These are phyloP conservation scores for Butyriboletus appendiculatus DNA, from an alignment of 1,284 basidiomycete genomes.

Conservation along the genomic window DNA sequence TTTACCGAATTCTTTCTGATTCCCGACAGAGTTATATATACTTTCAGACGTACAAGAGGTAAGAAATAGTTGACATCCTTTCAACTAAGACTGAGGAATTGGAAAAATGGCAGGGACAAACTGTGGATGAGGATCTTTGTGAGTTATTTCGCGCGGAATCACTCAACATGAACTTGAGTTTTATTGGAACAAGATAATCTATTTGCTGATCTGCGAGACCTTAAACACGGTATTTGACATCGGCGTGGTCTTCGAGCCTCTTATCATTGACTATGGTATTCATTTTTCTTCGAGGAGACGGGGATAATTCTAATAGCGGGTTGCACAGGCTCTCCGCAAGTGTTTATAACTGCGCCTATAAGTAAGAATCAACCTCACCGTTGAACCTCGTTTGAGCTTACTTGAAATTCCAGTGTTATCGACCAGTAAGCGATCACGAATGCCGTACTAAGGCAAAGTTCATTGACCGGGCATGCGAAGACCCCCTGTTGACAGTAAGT, in stretches of 20 bases:
- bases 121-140: conserved; percentile 44
- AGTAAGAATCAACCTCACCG: conserved; percentile 6
- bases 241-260: conserved; percentile 47
- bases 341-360: conserved; percentile 2
- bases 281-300: background rate
- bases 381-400: background rate
- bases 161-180: background rate
- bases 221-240: conserved; percentile 45
- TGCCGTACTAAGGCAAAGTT: background rate
- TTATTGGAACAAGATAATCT: conserved; percentile 35
- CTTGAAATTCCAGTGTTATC: conserved; percentile 31
- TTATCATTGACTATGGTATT: conserved; percentile 42
- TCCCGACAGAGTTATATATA: conserved; percentile 34
- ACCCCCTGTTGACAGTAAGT: conserved; percentile 22
- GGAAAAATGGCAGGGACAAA: conserved; percentile 36
- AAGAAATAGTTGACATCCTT: background rate
- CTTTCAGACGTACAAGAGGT: conserved; percentile 13
- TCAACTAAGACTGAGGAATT: background rate
- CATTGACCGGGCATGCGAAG: conserved; percentile 8
- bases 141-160: conserved; percentile 6
- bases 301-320: background rate
- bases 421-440: conserved; percentile 30
- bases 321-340: background rate
- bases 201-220: conserved; percentile 45
- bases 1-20: conserved; percentile 9